Base-by-base conservation (phyloP, 345 rosid genomes). In the Pistacia vera region DNA sequence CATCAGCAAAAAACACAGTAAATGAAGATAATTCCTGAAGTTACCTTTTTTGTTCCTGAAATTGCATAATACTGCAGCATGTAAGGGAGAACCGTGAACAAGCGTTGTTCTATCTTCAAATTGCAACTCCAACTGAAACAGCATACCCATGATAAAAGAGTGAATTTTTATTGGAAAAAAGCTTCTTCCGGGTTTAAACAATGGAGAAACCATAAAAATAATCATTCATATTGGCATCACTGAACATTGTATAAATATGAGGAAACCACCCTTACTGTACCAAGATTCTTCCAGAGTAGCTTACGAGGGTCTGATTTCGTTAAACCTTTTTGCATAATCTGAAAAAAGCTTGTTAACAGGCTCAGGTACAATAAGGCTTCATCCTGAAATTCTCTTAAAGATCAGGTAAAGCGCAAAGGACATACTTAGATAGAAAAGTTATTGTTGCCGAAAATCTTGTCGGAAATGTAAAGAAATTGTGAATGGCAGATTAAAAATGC, bases 201-300 rank as follows among this genome's bases (percentile, higher is more conserved):
- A 35, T n/a, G 35, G 13, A 51, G 59, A 66, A 49, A 64, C 4
- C 5, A 74, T 28, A 70, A 20, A 11, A 30, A 22, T 57, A 74
- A 5, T 11, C 57, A 52, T 56, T 60, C 30, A 51, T 67, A 73
- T 38, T 59, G 16, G 18, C 16, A 68, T 57, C 58, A 36, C 44
- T 67, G 20, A 63, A 8, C 52, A 51, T 56, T 1, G 9, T 22
- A 62, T 72, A 63, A 71, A 28, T 60, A 17, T 25, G 54, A 73
- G 72, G 79, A 70, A 80, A 9, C 84, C 66, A 92, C 99, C 98
- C 91, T 92, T 78, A 96, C 98, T 38, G 88, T 85, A 78, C 99
- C 99, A 56, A 96, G 95, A 87, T 92, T 93, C 93, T 91, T 93
- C 99, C 99, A 96, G 44, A 90, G 86, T 70, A 93, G 89, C 81